Percentiles rank a stretch among this genome's conserved stretches.
Evolutionary conservation across 441 rosid genomes (phyloP).

Genomic region (Jatropha podagrica): DNA sequence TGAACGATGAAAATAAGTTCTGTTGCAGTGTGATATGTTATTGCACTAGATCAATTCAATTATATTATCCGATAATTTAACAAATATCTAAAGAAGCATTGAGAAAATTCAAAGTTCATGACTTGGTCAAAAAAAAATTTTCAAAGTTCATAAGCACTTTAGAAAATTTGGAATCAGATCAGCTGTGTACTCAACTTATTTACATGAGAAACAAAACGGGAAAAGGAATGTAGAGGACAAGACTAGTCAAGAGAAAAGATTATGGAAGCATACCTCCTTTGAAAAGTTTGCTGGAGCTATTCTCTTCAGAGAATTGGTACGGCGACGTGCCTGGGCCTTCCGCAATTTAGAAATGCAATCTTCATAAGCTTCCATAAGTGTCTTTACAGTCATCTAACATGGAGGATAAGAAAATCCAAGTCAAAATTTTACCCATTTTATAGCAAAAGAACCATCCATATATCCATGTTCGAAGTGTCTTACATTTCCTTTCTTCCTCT

Average conservation of each 20-base stretch:
- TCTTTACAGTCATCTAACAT: conserved; percentile 67
- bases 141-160: not conserved
- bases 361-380: conserved; percentile 70
- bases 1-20: not conserved
- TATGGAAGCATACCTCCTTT: conserved; percentile 49
- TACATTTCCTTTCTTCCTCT: conserved; percentile 58
- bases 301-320: conserved; percentile 66
- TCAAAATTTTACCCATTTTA: not conserved
- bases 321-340: conserved; percentile 61
- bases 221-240: not conserved
- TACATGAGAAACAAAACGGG: not conserved
- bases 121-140: too few relatives aligned
- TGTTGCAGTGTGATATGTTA: not conserved
- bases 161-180: not conserved
- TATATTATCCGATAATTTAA: not conserved
- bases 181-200: too few relatives aligned
- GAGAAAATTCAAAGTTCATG: not conserved
- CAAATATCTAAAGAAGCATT: not conserved
- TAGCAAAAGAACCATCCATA: conserved; percentile 1
- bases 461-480: conserved; percentile 26
- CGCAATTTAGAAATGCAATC: conserved; percentile 64
- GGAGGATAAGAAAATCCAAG: conserved; percentile 13
- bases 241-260: not conserved
- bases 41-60: not conserved
- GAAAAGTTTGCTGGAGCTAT: conserved; percentile 91